Conservation (phyloP, 2,329 filamentous ascomycete genomes). For the Cladophialophora immunda region DNA sequence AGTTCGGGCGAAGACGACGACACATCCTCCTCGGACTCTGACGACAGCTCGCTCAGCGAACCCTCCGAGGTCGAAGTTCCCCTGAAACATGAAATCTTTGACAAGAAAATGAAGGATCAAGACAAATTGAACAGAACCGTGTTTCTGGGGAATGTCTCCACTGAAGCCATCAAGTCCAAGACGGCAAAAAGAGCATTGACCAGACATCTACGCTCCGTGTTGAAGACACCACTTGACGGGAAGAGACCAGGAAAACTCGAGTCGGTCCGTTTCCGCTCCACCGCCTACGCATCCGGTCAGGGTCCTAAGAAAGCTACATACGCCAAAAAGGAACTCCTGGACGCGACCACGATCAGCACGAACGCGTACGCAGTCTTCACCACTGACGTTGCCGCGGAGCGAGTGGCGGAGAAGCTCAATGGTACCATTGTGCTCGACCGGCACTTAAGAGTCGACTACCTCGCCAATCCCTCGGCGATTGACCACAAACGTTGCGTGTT, state of each 20-base stretch:
- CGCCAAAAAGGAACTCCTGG: slow-evolving; percentile 89
- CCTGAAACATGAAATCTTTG: slow-evolving; percentile 50
- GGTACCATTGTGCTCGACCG: slow-evolving; percentile 83
- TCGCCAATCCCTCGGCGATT: slow-evolving; percentile 83
- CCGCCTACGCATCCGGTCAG: slow-evolving; percentile 77
- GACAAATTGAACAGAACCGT: slow-evolving; percentile 90
- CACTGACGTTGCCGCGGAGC: slow-evolving; percentile 75
- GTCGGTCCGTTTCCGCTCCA: slow-evolving; percentile 92
- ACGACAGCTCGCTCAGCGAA: slow-evolving; percentile 39
- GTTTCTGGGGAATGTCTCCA: slow-evolving; percentile 91
- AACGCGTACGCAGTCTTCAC: slow-evolving; percentile 95
- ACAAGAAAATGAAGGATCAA: slow-evolving; percentile 45
- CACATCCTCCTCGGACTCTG: slow-evolving; percentile 40
- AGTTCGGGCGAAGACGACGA: slow-evolving; percentile 47
- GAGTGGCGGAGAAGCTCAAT: slow-evolving; percentile 80
- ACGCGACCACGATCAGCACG: slow-evolving; percentile 87
- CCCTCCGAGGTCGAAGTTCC: slow-evolving; percentile 42
- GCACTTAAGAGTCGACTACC: slow-evolving; percentile 88
- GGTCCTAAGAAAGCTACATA: slow-evolving; percentile 95
- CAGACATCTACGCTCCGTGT: slow-evolving; percentile 78
- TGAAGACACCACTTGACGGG: slow-evolving; percentile 62
- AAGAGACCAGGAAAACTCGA: slow-evolving; percentile 76
- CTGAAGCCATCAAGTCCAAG: slow-evolving; percentile 82
- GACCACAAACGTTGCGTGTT: slow-evolving; percentile 94
- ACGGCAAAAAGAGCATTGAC: slow-evolving; percentile 79